Conservation (phyloP, 176 grass and related monocot species). For the Musa schizocarpa region DNA sequence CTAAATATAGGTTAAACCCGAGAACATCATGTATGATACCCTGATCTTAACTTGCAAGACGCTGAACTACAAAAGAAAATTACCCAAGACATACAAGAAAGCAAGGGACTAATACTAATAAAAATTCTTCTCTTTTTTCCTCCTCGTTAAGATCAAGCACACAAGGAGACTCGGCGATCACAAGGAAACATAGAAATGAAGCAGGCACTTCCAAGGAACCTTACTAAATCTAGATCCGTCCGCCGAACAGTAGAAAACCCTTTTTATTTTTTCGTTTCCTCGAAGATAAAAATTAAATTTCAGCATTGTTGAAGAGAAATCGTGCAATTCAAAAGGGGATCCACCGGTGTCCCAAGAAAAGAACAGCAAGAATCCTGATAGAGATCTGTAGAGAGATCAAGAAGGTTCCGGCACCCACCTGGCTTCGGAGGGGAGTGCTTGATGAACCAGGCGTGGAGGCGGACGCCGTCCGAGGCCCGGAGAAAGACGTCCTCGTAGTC, state of each 20-base stretch:
- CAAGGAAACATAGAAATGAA: not conserved
- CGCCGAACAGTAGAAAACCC: not conserved
- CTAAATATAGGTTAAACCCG: not conserved
- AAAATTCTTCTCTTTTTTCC: not conserved
- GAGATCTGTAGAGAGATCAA: constrained; percentile 11
- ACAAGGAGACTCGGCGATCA: not conserved
- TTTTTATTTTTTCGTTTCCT: not conserved
- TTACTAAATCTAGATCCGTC: not conserved
- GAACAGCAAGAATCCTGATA: constrained; percentile 1
- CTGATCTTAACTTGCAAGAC: not conserved
- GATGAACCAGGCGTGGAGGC: constrained; percentile 96
- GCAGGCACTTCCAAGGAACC: not conserved
- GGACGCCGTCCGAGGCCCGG: constrained; percentile 66
- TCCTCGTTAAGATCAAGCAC: not conserved
- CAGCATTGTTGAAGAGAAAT: not conserved
- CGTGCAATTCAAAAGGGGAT: not conserved
- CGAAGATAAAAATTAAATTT: not conserved
- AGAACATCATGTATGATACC: not conserved
- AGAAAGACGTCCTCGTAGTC: constrained; percentile 83
- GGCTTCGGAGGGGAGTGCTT: constrained; percentile 51
- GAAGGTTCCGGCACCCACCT: constrained; percentile 26
- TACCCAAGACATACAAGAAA: not conserved
- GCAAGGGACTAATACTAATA: not conserved
- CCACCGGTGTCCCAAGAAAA: not conserved
- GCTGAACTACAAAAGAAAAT: not conserved